phyloP scores from a whole-genome alignment of 371 early-diverging fungal genomes.

The Mortierella sp. region DNA sequence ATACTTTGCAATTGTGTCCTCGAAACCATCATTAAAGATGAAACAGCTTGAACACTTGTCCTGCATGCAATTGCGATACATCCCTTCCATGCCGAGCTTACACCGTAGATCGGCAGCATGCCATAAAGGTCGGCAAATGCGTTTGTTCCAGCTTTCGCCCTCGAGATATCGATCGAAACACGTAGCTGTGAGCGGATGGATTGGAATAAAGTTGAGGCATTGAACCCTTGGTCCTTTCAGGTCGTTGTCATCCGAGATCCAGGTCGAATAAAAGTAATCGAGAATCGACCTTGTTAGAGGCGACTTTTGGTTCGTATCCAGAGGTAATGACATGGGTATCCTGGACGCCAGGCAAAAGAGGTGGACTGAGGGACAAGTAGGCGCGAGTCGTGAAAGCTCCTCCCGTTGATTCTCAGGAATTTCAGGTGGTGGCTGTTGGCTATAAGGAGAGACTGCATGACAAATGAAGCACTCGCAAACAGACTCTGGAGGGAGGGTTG shows the following conservation, averaged over 20 bases:
- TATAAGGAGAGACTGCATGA: slow-evolving; percentile 42
- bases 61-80: slow-evolving; percentile 54
- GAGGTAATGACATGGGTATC: slow-evolving; percentile 46
- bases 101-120: slow-evolving; percentile 50
- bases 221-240: slow-evolving; percentile 33
- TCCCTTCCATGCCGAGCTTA: slow-evolving; percentile 49
- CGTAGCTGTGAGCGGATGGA: slow-evolving; percentile 46
- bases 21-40: slow-evolving; percentile 50
- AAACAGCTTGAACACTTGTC: slow-evolving; percentile 52
- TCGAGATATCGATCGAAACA: slow-evolving; percentile 50
- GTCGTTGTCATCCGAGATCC: slow-evolving; percentile 31
- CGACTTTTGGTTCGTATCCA: slow-evolving; percentile 46
- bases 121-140: slow-evolving; percentile 45
- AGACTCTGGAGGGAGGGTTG: slow-evolving; percentile 42
- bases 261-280: slow-evolving; percentile 50
- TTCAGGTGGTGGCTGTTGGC: slow-evolving; percentile 37
- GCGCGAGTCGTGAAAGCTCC: slow-evolving; percentile 37
- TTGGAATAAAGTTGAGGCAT: slow-evolving; percentile 52
- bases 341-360: slow-evolving; percentile 50
- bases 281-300: slow-evolving; percentile 44
- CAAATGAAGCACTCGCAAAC: slow-evolving; percentile 52
- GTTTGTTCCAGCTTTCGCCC: slow-evolving; percentile 46
- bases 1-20: slow-evolving; percentile 44
- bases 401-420: slow-evolving; percentile 41
- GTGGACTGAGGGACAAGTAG: slow-evolving; percentile 51